A percentile compares a stretch with the other conserved stretches of the same genome.
These are phyloP conservation scores for Neodidymelliopsis sp. DNA, from an alignment of 2,329 filamentous ascomycete species.

Conservation along the genomic window DNA sequence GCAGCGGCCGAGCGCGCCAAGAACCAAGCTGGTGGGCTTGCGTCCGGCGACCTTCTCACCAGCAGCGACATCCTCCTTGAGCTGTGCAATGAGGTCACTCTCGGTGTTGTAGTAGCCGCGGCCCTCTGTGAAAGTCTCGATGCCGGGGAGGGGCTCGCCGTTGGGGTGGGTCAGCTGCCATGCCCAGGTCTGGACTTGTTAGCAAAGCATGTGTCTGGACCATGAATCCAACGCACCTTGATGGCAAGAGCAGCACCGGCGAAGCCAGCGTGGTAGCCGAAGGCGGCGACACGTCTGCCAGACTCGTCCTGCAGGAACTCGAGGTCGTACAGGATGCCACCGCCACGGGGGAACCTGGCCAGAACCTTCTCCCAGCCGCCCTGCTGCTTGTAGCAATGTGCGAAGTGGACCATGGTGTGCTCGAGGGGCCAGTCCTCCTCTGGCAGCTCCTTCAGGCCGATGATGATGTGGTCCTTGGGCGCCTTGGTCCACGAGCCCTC, in stretches of 20 bases:
- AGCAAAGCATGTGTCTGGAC: background rate
- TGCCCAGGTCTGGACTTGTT: slow-evolving; percentile 72
- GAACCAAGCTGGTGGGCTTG: slow-evolving; percentile 78
- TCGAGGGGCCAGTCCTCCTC: slow-evolving; percentile 49
- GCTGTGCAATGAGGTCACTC: slow-evolving; percentile 72
- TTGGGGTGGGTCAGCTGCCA: slow-evolving; percentile 77
- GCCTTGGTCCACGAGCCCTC: slow-evolving; percentile 49
- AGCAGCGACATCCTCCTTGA: slow-evolving; percentile 73
- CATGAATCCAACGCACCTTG: slow-evolving; percentile 37
- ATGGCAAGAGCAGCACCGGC: slow-evolving; percentile 57
- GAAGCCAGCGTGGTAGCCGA: slow-evolving; percentile 63
- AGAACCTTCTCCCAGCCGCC: slow-evolving; percentile 76
- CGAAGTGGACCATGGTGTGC: slow-evolving; percentile 53
- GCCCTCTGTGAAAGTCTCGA: slow-evolving; percentile 60
- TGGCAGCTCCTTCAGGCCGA: slow-evolving; percentile 53
- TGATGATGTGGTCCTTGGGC: slow-evolving; percentile 50
- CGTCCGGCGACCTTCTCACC: slow-evolving; percentile 72
- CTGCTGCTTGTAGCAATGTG: slow-evolving; percentile 54
- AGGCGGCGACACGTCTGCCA: slow-evolving; percentile 75
- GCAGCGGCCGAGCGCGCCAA: slow-evolving; percentile 81
- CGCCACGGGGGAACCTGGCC: slow-evolving; percentile 77
- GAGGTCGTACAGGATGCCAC: slow-evolving; percentile 81
- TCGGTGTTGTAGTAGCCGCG: slow-evolving; percentile 75
- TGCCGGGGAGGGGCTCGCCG: slow-evolving; percentile 69
- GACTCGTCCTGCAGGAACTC: slow-evolving; percentile 82